phyloP scores from a whole-genome alignment of 2,329 filamentous ascomycete species.

The Chaetomium sp. region DNA sequence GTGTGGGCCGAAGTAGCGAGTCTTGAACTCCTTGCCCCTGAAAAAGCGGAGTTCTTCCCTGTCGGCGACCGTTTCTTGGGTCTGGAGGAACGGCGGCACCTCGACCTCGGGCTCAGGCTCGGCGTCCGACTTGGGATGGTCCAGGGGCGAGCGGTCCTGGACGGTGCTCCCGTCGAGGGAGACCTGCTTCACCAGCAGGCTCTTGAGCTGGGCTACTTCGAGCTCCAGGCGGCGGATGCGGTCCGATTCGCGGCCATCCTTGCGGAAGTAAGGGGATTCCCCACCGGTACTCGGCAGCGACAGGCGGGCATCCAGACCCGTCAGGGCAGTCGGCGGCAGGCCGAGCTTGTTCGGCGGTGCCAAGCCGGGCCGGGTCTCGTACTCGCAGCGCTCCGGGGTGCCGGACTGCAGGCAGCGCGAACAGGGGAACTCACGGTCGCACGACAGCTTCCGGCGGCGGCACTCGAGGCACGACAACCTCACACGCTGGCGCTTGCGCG shows the following conservation, averaged over 20 bases:
- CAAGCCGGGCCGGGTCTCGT: slow-evolving; percentile 53
- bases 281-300: slow-evolving; percentile 46
- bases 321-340: slow-evolving; percentile 47
- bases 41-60: slow-evolving; percentile 60
- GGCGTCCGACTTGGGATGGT: slow-evolving; percentile 25
- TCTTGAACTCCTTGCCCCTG: slow-evolving; percentile 61
- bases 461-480: slow-evolving; percentile 63
- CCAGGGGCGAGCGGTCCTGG: slow-evolving; percentile 39
- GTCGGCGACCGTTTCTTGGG: slow-evolving; percentile 44
- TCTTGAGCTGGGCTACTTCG: slow-evolving; percentile 60
- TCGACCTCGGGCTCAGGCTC: slow-evolving; percentile 32
- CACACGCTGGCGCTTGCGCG: slow-evolving; percentile 61
- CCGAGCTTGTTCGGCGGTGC: slow-evolving; percentile 50
- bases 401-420: slow-evolving; percentile 65
- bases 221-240: slow-evolving; percentile 61
- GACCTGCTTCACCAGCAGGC: slow-evolving; percentile 50
- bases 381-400: slow-evolving; percentile 61
- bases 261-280: slow-evolving; percentile 41
- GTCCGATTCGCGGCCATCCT: slow-evolving; percentile 55
- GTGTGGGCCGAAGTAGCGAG: slow-evolving; percentile 61
- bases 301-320: slow-evolving; percentile 49
- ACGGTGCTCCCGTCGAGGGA: slow-evolving; percentile 55
- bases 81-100: slow-evolving; percentile 40
- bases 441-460: slow-evolving; percentile 62
- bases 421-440: slow-evolving; percentile 63